Evolutionary conservation across 371 early-diverging fungal genomes (phyloP).

Genomic region (Apophysomyces elegans): DNA sequence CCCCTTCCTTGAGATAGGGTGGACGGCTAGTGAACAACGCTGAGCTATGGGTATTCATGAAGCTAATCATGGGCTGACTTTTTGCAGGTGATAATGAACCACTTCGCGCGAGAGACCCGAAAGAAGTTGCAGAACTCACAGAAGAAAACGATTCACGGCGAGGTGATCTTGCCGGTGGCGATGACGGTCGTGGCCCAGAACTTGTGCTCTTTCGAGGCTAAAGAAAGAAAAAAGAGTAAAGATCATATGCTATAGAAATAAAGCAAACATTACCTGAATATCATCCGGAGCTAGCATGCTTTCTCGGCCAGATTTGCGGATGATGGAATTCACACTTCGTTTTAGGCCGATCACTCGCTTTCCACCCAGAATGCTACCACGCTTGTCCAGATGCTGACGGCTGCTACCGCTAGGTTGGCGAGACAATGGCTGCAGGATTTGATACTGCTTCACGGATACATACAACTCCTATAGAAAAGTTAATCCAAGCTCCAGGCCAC

Average conservation of each 20-base stretch:
- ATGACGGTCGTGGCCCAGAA: conserved; percentile 19
- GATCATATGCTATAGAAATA: neutral
- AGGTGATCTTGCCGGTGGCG: conserved; percentile 13
- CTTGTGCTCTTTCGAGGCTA: conserved; percentile 39
- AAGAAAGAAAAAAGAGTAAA: neutral
- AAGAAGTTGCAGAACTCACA: conserved; percentile 17
- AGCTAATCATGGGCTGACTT: conserved; percentile 30
- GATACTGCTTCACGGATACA: conserved; percentile 71
- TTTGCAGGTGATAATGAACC: conserved; percentile 19
- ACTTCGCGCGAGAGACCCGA: conserved; percentile 6
- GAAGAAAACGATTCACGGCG: conserved; percentile 22
- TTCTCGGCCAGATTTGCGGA: conserved; percentile 34
- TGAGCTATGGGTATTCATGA: conserved; percentile 27
- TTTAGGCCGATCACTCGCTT: conserved; percentile 36
- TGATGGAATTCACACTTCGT: conserved; percentile 36
- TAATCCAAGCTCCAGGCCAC: neutral
- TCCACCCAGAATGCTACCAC: conserved; percentile 18
- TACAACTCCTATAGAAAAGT: conserved; percentile 65
- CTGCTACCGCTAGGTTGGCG: conserved; percentile 10
- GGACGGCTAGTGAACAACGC: conserved; percentile 37
- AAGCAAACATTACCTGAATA: conserved; percentile 23
- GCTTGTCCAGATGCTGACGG: conserved; percentile 9
- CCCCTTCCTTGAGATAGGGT: conserved; percentile 72
- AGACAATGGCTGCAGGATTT: conserved; percentile 70
- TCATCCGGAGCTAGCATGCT: conserved; percentile 37